Conservation (phyloP, 1,139 yeast genomes). For the Zygoascus sp. region DNA sequence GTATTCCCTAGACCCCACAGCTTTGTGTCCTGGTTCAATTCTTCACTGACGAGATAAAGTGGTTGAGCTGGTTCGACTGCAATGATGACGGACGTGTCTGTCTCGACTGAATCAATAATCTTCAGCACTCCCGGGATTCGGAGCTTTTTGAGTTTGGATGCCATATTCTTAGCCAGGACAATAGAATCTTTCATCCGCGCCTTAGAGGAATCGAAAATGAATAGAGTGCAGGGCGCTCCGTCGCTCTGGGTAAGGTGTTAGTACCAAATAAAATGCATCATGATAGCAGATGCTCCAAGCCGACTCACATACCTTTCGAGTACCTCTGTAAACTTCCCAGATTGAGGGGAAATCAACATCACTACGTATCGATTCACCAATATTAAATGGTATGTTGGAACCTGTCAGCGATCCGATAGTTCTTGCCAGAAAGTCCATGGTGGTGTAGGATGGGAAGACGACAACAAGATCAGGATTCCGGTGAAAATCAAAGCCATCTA, state of each 20-base stretch:
- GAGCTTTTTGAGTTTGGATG: slow-evolving; percentile 60
- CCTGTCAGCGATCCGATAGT: slow-evolving; percentile 37
- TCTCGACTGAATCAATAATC: slow-evolving; percentile 61
- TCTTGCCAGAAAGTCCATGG: slow-evolving; percentile 37
- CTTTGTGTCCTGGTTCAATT: slow-evolving; percentile 36
- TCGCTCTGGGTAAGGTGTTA: too few relatives aligned
- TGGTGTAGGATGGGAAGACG: background rate
- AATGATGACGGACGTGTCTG: slow-evolving; percentile 57
- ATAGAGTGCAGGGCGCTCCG: slow-evolving; percentile 46
- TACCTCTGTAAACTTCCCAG: slow-evolving; percentile 50
- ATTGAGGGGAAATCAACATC: slow-evolving; percentile 34
- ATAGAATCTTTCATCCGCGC: slow-evolving; percentile 39
- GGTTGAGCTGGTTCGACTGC: slow-evolving; percentile 78
- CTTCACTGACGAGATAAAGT: slow-evolving; percentile 34
- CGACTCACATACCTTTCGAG: slow-evolving; percentile 28
- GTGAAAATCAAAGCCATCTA: too few relatives aligned
- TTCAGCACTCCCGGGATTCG: slow-evolving; percentile 75
- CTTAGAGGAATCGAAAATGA: slow-evolving; percentile 51
- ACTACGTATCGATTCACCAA: slow-evolving; percentile 25
- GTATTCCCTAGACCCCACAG: slow-evolving; percentile 53
- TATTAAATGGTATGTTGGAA: slow-evolving; percentile 31
- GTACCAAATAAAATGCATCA: slow-evolving; percentile 10
- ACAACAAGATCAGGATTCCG: too few relatives aligned
- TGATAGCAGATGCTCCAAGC: background rate
- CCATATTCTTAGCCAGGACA: slow-evolving; percentile 58